Evolutionary conservation across 1,139 yeast species (phyloP).

Genomic region (Kodamaea sp.): DNA sequence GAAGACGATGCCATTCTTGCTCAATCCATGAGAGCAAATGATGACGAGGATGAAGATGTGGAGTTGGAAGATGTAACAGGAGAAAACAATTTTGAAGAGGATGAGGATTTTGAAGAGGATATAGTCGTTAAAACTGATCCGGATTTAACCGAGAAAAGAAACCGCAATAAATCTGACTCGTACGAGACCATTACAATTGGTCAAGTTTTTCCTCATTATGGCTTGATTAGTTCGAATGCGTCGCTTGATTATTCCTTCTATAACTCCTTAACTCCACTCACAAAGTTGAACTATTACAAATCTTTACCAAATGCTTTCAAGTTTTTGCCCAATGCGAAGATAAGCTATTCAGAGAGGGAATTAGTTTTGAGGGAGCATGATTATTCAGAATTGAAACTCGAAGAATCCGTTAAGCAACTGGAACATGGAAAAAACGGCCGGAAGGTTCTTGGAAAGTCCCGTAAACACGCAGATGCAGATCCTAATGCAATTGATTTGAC

Average conservation of each 20-base stretch:
- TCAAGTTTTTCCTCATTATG: conserved; percentile 48
- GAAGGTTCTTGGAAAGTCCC: conserved; percentile 33
- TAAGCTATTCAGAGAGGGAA: conserved; percentile 34
- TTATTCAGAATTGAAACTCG: conserved; percentile 25
- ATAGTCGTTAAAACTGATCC: neutral
- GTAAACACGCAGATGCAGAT: conserved; percentile 37
- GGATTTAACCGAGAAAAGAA: neutral
- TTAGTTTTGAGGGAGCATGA: conserved; percentile 31
- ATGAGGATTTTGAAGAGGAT: conserved; percentile 3
- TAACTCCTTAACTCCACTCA: conserved; percentile 33
- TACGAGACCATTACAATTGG: conserved; percentile 35
- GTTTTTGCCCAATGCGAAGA: conserved; percentile 31
- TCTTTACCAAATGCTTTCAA: conserved; percentile 19
- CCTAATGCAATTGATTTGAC: conserved; percentile 42
- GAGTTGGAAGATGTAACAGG: conserved; percentile 4
- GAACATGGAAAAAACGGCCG: conserved; percentile 17
- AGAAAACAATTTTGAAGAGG: conserved; percentile 3
- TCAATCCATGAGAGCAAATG: neutral
- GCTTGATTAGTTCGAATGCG: conserved; percentile 29
- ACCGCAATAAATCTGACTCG: neutral
- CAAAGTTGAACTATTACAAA: conserved; percentile 43
- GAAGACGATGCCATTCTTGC: conserved; percentile 1
- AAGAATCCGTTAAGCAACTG: conserved; percentile 13
- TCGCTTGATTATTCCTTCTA: conserved; percentile 39
- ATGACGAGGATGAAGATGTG: neutral